These are phyloP conservation scores for Phyllosticta citriasiana DNA, from an alignment of 2,329 filamentous ascomycete genomes.

Conservation along the genomic window DNA sequence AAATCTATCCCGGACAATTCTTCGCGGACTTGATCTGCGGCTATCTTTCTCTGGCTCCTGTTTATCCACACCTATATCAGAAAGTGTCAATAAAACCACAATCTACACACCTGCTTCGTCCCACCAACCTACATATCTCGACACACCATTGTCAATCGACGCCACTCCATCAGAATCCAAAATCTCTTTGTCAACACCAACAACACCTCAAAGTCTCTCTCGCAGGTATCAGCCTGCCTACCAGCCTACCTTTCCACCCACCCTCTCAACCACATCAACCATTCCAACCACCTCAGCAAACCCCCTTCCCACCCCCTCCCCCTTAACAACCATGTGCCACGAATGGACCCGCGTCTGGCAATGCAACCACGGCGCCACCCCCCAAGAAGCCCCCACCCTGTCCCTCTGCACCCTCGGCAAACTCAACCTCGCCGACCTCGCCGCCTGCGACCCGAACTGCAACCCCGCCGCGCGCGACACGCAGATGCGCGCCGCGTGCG, in stretches of 20 bases:
- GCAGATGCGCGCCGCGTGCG: slow-evolving; percentile 7
- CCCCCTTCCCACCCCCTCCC: not conserved
- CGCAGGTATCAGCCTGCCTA: not conserved
- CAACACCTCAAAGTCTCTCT: too few relatives aligned
- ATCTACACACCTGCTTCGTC: too few relatives aligned
- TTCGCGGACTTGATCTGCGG: too few relatives aligned
- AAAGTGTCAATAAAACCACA: too few relatives aligned
- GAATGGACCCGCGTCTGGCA: slow-evolving; percentile 9
- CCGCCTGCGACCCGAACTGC: not conserved
- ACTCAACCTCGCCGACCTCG: not conserved
- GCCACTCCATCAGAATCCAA: not conserved
- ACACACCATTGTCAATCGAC: too few relatives aligned
- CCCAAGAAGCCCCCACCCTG: slow-evolving; percentile 1
- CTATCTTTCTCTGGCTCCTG: too few relatives aligned
- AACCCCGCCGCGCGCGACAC: not conserved
- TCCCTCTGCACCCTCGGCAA: slow-evolving; percentile 4
- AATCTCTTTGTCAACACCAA: not conserved
- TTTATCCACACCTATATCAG: too few relatives aligned
- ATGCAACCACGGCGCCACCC: slow-evolving; percentile 5
- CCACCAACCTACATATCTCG: too few relatives aligned
- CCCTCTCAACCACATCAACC: not conserved
- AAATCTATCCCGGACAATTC: too few relatives aligned
- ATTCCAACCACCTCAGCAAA: not conserved
- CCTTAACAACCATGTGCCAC: slow-evolving; percentile 5
- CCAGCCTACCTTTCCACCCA: not conserved